Conservation (phyloP, 1,139 yeast genomes). For the Blastobotrys malaysiensis region DNA sequence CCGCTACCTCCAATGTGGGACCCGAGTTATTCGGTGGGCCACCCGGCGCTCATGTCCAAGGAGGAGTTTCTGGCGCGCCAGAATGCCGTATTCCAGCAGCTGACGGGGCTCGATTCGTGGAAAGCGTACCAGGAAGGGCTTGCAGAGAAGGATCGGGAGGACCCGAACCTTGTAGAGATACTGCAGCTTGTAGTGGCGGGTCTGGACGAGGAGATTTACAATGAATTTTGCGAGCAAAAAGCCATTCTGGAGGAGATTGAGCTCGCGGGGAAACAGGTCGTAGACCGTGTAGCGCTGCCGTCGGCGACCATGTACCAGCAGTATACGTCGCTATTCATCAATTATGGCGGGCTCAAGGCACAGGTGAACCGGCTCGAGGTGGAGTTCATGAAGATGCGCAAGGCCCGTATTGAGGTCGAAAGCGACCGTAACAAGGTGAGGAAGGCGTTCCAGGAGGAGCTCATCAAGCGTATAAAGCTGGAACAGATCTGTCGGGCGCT, state of each 20-base stretch:
- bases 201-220: slow-evolving; percentile 19
- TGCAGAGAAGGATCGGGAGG: slow-evolving; percentile 12
- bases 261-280: slow-evolving; percentile 11
- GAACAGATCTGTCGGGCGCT: slow-evolving; percentile 13
- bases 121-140: slow-evolving; percentile 12
- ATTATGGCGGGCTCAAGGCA: slow-evolving; percentile 12
- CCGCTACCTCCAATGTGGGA: slow-evolving; percentile 7
- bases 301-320: slow-evolving; percentile 4
- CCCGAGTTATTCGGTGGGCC: slow-evolving; percentile 2
- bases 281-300: background rate
- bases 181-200: slow-evolving; percentile 19
- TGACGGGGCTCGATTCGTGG: slow-evolving; percentile 20
- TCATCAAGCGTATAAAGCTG: slow-evolving; percentile 12
- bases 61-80: slow-evolving; percentile 21
- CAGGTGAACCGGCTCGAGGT: slow-evolving; percentile 15
- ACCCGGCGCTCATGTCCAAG: slow-evolving; percentile 17
- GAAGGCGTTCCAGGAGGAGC: slow-evolving; percentile 9
- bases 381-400: slow-evolving; percentile 15
- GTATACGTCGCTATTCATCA: slow-evolving; percentile 1
- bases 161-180: slow-evolving; percentile 13
- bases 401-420: slow-evolving; percentile 9
- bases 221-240: slow-evolving; percentile 18
- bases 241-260: slow-evolving; percentile 15
- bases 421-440: slow-evolving; percentile 7
- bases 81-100: slow-evolving; percentile 18